Base-by-base conservation (phyloP, 371 early-diverging fungal genomes). In the Amoeboaphelidium occidentale region DNA sequence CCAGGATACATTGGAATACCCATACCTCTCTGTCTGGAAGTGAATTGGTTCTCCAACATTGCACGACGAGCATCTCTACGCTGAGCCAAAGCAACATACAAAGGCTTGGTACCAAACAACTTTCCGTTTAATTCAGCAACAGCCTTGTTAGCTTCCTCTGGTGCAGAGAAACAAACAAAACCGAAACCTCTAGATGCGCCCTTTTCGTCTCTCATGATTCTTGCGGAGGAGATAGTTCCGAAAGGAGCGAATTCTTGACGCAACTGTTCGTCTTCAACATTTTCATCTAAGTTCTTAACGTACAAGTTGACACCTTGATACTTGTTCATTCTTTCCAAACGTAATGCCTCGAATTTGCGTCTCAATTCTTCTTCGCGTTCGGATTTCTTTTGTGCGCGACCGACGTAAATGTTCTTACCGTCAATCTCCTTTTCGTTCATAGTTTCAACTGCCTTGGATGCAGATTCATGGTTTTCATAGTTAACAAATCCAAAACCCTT, bases 231-330 rank as follows among this genome's bases (percentile, higher is more conserved):
- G 61, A 96, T 94, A 49, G 76, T 74, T 51, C 97, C 97, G 57
- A 80, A 94, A 45, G 79, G 79, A 25, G 84, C 70, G 67, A 96
- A 96, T 70, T 87, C 91, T 63, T 84, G 79, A 52, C 88, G 80
- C 27, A 96, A 78, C 65, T 72, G 76, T 61, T 89, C 92, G 62
- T 96, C 97, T 64, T 87, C 86, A 57, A 93, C 70, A 46, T 77
- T 73, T 58, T 90, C 92, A 57, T 93, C 94, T 59, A 96, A 69
- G 79, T 94, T 94, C 77, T 93, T 93, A 68, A 96, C 69, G 67
- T 91, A 96, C 61, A 96, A 69, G 75, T 96, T 96, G 63, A 85
- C 90, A 55, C 89, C 91, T 70, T 93, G 91, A 74, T 80, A 90
- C 76, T 92, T 91, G 79, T 71, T 81, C 43, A 86, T 68, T 72